phyloP scores from a whole-genome alignment of 75 land plant species.

The Cryptomeria japonica region DNA sequence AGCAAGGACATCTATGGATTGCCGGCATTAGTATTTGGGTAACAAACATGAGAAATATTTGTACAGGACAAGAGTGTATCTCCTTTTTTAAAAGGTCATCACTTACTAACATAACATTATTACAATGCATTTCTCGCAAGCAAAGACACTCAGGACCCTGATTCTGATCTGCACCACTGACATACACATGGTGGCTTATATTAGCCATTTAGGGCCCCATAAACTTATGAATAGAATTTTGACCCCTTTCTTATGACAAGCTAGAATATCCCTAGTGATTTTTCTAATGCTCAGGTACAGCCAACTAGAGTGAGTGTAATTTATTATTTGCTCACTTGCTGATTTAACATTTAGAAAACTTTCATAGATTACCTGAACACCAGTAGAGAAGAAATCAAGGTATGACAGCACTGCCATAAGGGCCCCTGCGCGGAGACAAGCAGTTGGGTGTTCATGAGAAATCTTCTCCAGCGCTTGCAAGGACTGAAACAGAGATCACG shows the following conservation, averaged over 20 bases:
- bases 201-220: background rate
- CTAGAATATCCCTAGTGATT: background rate
- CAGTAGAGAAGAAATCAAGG: slow-evolving; percentile 98
- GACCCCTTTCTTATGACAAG: background rate
- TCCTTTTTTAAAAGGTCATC: background rate
- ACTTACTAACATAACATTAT: background rate
- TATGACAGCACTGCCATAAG: slow-evolving; percentile 96
- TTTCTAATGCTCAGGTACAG: background rate
- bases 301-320: background rate
- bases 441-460: slow-evolving; percentile 97
- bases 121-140: background rate
- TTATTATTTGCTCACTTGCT: background rate
- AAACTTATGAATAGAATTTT: background rate
- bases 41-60: background rate
- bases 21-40: background rate
- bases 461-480: slow-evolving; percentile 99
- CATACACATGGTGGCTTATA: background rate
- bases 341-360: background rate
- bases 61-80: background rate
- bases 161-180: background rate
- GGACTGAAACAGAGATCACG: slow-evolving; percentile 43
- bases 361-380: slow-evolving; percentile 72
- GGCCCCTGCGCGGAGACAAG: slow-evolving; percentile 86
- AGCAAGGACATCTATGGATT: background rate
- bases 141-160: background rate